Evolutionary conservation across 306 rosid species (phyloP).

Genomic region (Dalbergia oliveri): DNA sequence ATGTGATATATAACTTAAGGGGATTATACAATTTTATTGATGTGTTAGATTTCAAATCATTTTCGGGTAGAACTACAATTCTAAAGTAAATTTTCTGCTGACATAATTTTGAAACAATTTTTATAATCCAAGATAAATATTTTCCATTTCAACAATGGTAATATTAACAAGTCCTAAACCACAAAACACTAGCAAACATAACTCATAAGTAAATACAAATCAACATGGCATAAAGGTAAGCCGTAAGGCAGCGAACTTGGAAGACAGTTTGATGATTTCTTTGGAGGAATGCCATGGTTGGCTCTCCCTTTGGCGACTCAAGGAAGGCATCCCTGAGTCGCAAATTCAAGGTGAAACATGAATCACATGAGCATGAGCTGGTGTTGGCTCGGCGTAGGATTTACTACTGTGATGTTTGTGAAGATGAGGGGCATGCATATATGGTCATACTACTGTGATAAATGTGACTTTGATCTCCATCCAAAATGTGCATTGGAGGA

Average conservation of each 20-base stretch:
- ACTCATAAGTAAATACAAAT: no score
- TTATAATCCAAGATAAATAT: no score
- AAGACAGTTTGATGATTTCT: constrained; percentile 71
- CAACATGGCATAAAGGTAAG: background rate
- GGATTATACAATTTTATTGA: no score
- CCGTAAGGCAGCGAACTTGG: no score
- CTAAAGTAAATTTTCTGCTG: no score
- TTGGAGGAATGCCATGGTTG: constrained; percentile 83
- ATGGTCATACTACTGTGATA: constrained; percentile 72
- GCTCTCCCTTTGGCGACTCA: constrained; percentile 76
- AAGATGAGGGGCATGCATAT: constrained; percentile 43
- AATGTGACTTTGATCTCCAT: constrained; percentile 77
- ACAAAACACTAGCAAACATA: background rate
- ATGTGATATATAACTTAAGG: no score
- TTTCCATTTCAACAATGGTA: no score
- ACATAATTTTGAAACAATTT: no score
- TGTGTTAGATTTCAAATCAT: no score
- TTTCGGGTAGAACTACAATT: no score
- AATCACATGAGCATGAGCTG: constrained; percentile 69
- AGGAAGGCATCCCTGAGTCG: constrained; percentile 68
- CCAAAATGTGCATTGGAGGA: constrained; percentile 65
- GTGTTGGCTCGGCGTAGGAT: constrained; percentile 45
- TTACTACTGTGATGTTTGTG: constrained; percentile 58
- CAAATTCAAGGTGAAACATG: constrained; percentile 57
- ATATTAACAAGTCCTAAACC: no score